Base-by-base conservation (phyloP, 139 green algal species). In the Gonium pectorale region DNA sequence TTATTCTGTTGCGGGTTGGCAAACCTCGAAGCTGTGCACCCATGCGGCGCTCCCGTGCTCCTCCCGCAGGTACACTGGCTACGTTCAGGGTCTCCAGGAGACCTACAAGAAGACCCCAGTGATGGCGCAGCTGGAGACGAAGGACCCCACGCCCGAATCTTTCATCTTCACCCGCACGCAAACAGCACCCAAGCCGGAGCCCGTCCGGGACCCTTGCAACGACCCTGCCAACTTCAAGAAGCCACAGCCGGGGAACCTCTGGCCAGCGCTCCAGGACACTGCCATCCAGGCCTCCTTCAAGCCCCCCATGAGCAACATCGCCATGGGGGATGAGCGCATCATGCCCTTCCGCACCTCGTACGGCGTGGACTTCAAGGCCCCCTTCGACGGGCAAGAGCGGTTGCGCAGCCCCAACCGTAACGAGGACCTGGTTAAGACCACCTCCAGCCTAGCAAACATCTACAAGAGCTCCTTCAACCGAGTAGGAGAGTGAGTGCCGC, bases 351-450 rank as follows among this genome's bases (percentile, higher is more conserved):
- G 74, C 29, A 95, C 93, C n/a, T 93, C 87, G 26, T 96, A 97
- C 80, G 63, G 59, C 3, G 74, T 81, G 29, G 92, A 96, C 85
- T 97, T 94, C 80, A 86, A 83, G 21, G 88, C 94, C 29, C 94
- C 94, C 2, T 94, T 96, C 74, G 66, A 81, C 35, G 78, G 44
- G 6, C 88, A 88, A 2, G 81, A 89, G 22, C 86, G 82, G 11
- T 73, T 97, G n/a, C 91, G 94, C 67, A 93, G 85, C 59, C 94
- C 94, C 15, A 95, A 96, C 89, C 87, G 93, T 9, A 96, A 96
- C 89, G 92, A 95, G 79, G 92, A 94, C 83, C 88, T 95, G 52
- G 87, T 86, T 29, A 86, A 88, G n/a, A 90, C 92, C 22, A 90
- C 88, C 7, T 85, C 87, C 26, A 88, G 88, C 54, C 86, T 97